Percentiles rank a stretch among this genome's conserved stretches.
These are phyloP conservation scores for Ganoderma resinaceum DNA, from an alignment of 1,284 basidiomycete genomes.

Conservation along the genomic window DNA sequence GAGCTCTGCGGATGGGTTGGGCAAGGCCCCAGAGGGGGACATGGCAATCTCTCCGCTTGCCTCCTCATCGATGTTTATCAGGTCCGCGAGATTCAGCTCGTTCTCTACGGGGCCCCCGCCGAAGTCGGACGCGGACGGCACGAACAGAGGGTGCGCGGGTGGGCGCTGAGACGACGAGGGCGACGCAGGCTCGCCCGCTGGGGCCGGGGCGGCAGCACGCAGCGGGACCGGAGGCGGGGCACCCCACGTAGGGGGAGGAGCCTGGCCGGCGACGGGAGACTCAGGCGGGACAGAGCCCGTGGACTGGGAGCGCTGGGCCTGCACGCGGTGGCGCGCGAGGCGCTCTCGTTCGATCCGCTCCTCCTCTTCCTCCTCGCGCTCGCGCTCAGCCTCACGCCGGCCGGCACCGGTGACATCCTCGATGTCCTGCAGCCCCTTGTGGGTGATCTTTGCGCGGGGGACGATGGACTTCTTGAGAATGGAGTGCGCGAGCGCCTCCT, in stretches of 20 bases:
- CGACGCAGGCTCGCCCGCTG: constrained; percentile 60
- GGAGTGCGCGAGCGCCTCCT: constrained; percentile 82
- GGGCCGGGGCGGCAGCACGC: constrained; percentile 53
- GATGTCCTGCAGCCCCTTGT: constrained; percentile 89
- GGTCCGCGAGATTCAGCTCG: constrained; percentile 75
- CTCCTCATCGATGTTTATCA: constrained; percentile 83
- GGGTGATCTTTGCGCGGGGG: constrained; percentile 87
- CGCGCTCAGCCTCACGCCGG: constrained; percentile 60
- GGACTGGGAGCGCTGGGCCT: constrained; percentile 41
- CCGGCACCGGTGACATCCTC: constrained; percentile 73
- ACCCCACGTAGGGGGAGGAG: constrained; percentile 51
- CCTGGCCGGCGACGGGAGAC: constrained; percentile 58
- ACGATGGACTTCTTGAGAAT: constrained; percentile 75
- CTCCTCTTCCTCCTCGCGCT: constrained; percentile 60
- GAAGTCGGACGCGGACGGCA: constrained; percentile 52
- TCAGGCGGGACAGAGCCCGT: constrained; percentile 66
- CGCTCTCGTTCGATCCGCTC: constrained; percentile 70
- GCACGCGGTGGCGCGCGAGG: constrained; percentile 57
- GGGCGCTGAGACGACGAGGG: constrained; percentile 51
- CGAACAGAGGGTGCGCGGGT: constrained; percentile 47
- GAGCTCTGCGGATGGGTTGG: constrained; percentile 29
- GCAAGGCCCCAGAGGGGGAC: constrained; percentile 27
- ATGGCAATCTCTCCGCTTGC: constrained; percentile 37
- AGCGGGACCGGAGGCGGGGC: constrained; percentile 65
- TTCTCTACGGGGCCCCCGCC: constrained; percentile 49